Evolutionary conservation across 257 asterid genomes (phyloP).

Genomic region (Solanum peruvianum): DNA sequence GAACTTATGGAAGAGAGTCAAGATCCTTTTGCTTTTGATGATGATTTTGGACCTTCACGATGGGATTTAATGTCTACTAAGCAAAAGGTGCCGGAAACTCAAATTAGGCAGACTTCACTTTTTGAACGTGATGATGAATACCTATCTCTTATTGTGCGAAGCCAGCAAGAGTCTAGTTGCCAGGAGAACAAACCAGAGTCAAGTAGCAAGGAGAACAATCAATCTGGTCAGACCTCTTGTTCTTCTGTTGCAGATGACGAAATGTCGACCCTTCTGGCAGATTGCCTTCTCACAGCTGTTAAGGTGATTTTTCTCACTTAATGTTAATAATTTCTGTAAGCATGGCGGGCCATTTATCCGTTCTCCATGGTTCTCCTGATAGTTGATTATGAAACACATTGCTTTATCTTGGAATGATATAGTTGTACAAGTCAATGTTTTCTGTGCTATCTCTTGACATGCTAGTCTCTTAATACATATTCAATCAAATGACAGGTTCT

Average conservation of each 20-base stretch:
- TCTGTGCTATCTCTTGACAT: background rate
- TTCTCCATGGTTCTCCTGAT: background rate
- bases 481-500: conserved; percentile 41
- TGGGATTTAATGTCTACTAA: conserved; percentile 70
- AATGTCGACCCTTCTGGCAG: conserved; percentile 46
- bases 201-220: conserved; percentile 10
- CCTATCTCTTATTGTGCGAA: conserved; percentile 10
- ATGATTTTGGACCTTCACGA: conserved; percentile 52
- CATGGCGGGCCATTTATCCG: background rate
- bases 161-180: conserved; percentile 38
- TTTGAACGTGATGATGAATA: conserved; percentile 11
- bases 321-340: background rate
- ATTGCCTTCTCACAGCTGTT: conserved; percentile 66
- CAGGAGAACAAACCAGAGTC: conserved; percentile 22
- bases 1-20: conserved; percentile 32
- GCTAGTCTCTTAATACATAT: background rate
- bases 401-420: background rate
- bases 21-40: conserved; percentile 84
- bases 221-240: conserved; percentile 36
- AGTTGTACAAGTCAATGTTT: background rate
- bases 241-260: conserved; percentile 29
- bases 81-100: conserved; percentile 12
- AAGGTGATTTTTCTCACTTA: conserved; percentile 29
- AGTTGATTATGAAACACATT: background rate
- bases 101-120: conserved; percentile 14